These are phyloP conservation scores for Colletotrichum sp. DNA, from an alignment of 2,329 filamentous ascomycete species.

Conservation along the genomic window DNA sequence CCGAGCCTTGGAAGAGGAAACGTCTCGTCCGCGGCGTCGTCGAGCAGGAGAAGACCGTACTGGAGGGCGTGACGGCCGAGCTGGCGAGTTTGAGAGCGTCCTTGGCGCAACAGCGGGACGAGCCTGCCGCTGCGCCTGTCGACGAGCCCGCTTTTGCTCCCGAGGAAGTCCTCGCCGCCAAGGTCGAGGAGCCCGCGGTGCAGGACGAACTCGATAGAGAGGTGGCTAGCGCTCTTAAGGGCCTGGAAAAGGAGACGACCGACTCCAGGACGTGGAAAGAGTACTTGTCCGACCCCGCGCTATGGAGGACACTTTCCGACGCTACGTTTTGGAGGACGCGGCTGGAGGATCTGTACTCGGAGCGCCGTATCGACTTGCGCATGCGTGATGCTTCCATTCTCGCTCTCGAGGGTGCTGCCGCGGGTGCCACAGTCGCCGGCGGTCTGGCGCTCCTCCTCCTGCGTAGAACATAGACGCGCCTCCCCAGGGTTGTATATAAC, in stretches of 20 bases:
- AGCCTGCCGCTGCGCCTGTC: not conserved
- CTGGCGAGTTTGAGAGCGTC: constrained; percentile 38
- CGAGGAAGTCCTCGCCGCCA: not conserved
- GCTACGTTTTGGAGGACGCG: constrained; percentile 48
- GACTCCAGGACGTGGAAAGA: constrained; percentile 45
- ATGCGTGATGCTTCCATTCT: constrained; percentile 76
- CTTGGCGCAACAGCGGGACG: constrained; percentile 26
- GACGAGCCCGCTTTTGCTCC: not conserved
- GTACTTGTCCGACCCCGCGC: constrained; percentile 41
- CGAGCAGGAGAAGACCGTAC: constrained; percentile 71
- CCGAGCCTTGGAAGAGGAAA: constrained; percentile 89
- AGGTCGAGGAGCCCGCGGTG: constrained; percentile 4
- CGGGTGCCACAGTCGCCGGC: constrained; percentile 67
- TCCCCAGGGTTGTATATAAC: constrained; percentile 16
- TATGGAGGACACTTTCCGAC: constrained; percentile 6
- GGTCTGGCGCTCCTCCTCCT: constrained; percentile 56
- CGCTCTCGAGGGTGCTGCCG: constrained; percentile 69
- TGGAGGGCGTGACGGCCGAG: constrained; percentile 54
- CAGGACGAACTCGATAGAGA: constrained; percentile 15
- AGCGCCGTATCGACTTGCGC: constrained; percentile 65
- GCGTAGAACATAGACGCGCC: constrained; percentile 35
- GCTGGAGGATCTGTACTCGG: constrained; percentile 67
- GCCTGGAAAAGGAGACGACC: not conserved
- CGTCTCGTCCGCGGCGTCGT: constrained; percentile 84
- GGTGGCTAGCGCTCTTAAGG: not conserved